Percentiles rank a stretch among this genome's conserved stretches.
These are phyloP conservation scores for Gillenia trifoliata DNA, from an alignment of 306 rosid species.

Conservation along the genomic window DNA sequence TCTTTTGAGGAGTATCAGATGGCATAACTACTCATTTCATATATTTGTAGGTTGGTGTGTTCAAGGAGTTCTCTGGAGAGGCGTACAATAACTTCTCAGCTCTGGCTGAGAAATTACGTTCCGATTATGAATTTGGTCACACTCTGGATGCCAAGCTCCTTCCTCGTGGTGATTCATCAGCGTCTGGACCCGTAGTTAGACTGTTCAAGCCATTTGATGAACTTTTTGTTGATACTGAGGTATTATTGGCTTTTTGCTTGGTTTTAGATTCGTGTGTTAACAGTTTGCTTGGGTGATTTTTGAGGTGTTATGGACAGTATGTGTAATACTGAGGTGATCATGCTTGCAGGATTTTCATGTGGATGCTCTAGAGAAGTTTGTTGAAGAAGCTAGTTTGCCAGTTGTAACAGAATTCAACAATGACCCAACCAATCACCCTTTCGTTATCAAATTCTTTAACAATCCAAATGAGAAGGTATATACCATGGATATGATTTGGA, in stretches of 20 bases:
- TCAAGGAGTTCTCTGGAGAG: slow-evolving; percentile 74
- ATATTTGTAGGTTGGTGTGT: slow-evolving; percentile 70
- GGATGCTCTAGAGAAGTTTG: slow-evolving; percentile 66
- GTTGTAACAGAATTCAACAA: slow-evolving; percentile 57
- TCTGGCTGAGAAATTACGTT: slow-evolving; percentile 72
- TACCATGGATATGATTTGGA: neutral
- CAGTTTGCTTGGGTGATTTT: neutral
- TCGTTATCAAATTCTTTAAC: slow-evolving; percentile 62
- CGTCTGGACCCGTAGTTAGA: slow-evolving; percentile 67
- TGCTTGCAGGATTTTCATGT: slow-evolving; percentile 60
- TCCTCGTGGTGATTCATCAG: slow-evolving; percentile 86
- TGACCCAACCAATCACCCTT: slow-evolving; percentile 66
- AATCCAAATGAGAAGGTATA: slow-evolving; percentile 57
- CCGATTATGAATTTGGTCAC: slow-evolving; percentile 85
- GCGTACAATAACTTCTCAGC: slow-evolving; percentile 56
- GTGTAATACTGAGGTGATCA: slow-evolving; percentile 1
- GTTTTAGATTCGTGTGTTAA: neutral
- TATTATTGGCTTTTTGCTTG: slow-evolving; percentile 19
- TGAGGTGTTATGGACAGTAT: neutral
- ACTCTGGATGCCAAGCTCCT: slow-evolving; percentile 74
- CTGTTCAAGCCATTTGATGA: slow-evolving; percentile 94
- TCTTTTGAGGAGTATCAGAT: neutral
- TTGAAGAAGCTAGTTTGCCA: slow-evolving; percentile 62
- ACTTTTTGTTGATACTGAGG: slow-evolving; percentile 74
- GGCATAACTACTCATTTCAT: neutral